Conservation (phyloP, 768 basidiomycete species). For the Suillus subluteus region DNA sequence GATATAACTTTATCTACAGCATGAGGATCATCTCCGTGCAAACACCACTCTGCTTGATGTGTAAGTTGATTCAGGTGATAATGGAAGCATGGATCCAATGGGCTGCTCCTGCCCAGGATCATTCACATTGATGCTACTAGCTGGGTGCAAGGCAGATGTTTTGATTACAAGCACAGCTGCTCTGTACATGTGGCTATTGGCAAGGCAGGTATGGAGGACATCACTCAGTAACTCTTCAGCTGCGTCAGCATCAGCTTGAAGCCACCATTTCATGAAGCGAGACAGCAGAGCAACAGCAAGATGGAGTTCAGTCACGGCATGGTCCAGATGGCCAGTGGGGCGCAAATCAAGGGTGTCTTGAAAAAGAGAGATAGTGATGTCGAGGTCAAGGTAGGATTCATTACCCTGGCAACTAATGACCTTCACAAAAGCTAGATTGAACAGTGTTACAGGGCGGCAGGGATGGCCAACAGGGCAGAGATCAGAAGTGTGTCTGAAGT, state of each 20-base stretch:
- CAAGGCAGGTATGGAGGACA: neutral
- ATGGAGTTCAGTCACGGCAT: too few relatives aligned
- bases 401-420: neutral
- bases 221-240: neutral
- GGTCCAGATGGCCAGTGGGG: too few relatives aligned
- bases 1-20: neutral
- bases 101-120: too few relatives aligned
- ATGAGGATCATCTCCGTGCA: neutral
- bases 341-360: too few relatives aligned
- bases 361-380: neutral
- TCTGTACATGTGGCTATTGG: neutral
- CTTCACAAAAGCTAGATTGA: neutral
- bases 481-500: neutral
- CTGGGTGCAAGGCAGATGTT: neutral
- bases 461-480: neutral
- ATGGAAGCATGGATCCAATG: too few relatives aligned
- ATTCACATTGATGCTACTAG: neutral
- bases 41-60: neutral
- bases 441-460: neutral
- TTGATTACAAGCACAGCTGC: neutral
- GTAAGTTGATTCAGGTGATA: neutral
- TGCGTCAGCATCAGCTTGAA: neutral
- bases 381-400: neutral
- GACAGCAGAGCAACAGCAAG: too few relatives aligned
- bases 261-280: too few relatives aligned